Base-by-base conservation (phyloP, 2,329 filamentous ascomycete species). In the Aspergillus novoparasiticus region DNA sequence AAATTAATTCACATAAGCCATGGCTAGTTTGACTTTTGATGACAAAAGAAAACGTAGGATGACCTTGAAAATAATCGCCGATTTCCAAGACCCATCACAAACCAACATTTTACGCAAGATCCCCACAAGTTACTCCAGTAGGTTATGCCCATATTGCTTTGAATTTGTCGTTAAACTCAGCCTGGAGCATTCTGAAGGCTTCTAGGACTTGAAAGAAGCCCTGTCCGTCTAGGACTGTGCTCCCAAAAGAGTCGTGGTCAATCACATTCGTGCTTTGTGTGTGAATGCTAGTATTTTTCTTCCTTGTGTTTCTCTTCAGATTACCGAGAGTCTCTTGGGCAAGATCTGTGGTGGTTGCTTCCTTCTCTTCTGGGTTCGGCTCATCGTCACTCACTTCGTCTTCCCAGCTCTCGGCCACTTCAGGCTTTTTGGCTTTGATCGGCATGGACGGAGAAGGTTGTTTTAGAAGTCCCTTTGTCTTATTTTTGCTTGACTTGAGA, bases 131-230 rank as follows among this genome's bases (percentile, higher is more conserved):
- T 34, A 11, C 11, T 10, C 32, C n/a, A 21, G 23, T 28, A 26
- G 9, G 60, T 62, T 61, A 77, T 8, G 75, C 74, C 66, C 71
- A 77, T 59, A 75, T 77, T 14, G 67, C 69, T 41, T 62, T 69
- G 67, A 79, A 79, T 53, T 78, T 78, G 36, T 43, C 59, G 57
- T 78, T 68, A 59, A 79, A 79, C 56, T 76, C 73, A 5, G 6
- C 53, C 61, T 71, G 67, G 21, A 79, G 68, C 61, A 67, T 64
- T 32, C 58, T 69, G 64, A 79, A 77, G 6, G 69, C 74, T 46
- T 68, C 67, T 34, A 71, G 68, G 41, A 76, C 71, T 61, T 63
- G 43, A 34, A 65, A 16, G 43, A 70, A 64, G 34, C 46, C 61
- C 46, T 62, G 34, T 6, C 53, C 54, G n/a, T 62, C 45, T 4